Conservation (phyloP, 371 early-diverging fungal species). For the Syncephalastrum contaminatum region DNA sequence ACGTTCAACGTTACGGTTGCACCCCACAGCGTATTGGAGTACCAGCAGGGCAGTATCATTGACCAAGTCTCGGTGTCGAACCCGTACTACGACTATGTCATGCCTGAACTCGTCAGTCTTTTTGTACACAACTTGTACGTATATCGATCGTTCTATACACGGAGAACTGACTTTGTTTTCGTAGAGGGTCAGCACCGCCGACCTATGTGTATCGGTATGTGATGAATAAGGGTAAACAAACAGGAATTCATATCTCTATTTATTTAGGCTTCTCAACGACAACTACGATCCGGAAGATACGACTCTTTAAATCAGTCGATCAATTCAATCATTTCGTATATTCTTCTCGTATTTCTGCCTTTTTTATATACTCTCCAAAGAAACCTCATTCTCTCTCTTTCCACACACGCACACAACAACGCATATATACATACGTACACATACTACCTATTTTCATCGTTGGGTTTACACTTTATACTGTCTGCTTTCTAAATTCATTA, state of each 20-base stretch:
- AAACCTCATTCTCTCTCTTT: too few species aligned
- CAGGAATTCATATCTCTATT: conserved; percentile 15
- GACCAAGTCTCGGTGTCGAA: conserved; percentile 78
- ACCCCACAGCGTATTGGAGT: conserved; percentile 81
- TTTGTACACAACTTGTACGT: conserved; percentile 90
- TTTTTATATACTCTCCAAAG: too few species aligned
- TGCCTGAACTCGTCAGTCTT: conserved; percentile 83
- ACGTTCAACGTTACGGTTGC: conserved; percentile 72
- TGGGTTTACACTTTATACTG: neutral
- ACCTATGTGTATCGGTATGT: conserved; percentile 44
- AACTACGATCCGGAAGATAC: conserved; percentile 65
- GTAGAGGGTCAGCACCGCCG: conserved; percentile 49
- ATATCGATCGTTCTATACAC: neutral
- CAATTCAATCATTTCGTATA: too few species aligned
- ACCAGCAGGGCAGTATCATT: conserved; percentile 77
- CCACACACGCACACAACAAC: too few species aligned
- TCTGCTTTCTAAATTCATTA: neutral
- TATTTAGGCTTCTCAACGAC: conserved; percentile 79
- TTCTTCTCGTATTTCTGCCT: too few species aligned
- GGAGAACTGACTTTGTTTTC: neutral
- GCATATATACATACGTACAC: too few species aligned
- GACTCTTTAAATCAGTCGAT: conserved; percentile 11
- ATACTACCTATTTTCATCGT: neutral
- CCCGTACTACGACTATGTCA: conserved; percentile 90
- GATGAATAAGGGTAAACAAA: neutral